Evolutionary conservation across 108 stramenopile species (phyloP).

Genomic region (Skeletonema menzelii): DNA sequence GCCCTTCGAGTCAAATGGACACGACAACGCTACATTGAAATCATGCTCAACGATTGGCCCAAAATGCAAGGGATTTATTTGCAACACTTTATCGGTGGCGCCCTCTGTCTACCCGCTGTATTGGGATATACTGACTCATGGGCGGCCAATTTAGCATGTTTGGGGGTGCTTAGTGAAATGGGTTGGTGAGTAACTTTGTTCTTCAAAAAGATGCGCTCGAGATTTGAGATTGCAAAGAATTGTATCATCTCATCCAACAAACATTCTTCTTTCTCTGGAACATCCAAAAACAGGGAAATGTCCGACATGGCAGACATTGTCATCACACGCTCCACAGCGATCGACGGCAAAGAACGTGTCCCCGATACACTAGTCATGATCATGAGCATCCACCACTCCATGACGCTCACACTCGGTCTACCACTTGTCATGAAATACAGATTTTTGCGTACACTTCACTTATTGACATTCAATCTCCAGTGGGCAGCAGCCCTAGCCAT

Average conservation of each 20-base stretch:
- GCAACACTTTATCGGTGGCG: slow-evolving; percentile 40
- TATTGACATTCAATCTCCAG: slow-evolving; percentile 27
- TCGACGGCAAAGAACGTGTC: slow-evolving; percentile 22
- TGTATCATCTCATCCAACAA: no score
- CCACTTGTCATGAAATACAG: slow-evolving; percentile 34
- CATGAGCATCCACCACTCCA: slow-evolving; percentile 22
- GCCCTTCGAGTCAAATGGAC: slow-evolving; percentile 25
- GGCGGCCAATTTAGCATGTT: slow-evolving; percentile 30
- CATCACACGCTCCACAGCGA: slow-evolving; percentile 12
- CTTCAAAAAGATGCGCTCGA: no score
- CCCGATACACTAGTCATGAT: slow-evolving; percentile 24
- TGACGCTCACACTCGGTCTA: slow-evolving; percentile 23
- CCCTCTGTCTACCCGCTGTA: slow-evolving; percentile 30
- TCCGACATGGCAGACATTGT: slow-evolving; percentile 24
- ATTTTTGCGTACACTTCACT: slow-evolving; percentile 16
- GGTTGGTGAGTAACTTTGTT: slow-evolving; percentile 2
- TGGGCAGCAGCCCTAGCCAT: slow-evolving; percentile 33
- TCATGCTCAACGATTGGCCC: slow-evolving; percentile 24
- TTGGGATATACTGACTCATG: slow-evolving; percentile 9
- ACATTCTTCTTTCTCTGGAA: no score
- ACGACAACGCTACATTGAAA: slow-evolving; percentile 22
- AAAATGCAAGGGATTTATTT: slow-evolving; percentile 27
- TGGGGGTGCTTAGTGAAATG: slow-evolving; percentile 35
- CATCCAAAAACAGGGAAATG: slow-evolving; percentile 15
- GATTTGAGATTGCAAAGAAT: no score